phyloP scores from a whole-genome alignment of 2,329 filamentous ascomycete species.

The Hypoxylon sp. region DNA sequence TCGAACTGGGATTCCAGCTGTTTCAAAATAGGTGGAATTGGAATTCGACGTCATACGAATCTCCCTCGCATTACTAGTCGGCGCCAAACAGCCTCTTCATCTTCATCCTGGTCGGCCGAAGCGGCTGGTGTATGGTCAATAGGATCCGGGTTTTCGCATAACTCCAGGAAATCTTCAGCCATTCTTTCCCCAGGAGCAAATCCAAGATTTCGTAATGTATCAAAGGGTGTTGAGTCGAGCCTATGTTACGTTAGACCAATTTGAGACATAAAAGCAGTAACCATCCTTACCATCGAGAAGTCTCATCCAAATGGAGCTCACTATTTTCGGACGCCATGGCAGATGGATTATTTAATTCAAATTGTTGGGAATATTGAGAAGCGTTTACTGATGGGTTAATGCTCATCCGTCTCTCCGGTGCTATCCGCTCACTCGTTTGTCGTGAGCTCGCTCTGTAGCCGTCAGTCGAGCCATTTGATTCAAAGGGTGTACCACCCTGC shows the following conservation, averaged over 20 bases:
- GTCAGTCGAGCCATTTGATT: constrained; percentile 46
- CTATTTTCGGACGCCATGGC: constrained; percentile 25
- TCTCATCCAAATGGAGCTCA: constrained; percentile 46
- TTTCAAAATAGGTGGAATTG: background rate
- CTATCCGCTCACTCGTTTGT: constrained; percentile 32
- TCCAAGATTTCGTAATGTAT: constrained; percentile 55
- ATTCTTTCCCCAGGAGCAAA: constrained; percentile 54
- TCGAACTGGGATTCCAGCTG: background rate
- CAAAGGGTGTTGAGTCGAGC: constrained; percentile 53
- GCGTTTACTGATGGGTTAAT: constrained; percentile 26
- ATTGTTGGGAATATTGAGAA: constrained; percentile 38
- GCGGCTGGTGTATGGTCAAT: constrained; percentile 50
- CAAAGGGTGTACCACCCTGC: constrained; percentile 39
- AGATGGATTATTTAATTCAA: constrained; percentile 25
- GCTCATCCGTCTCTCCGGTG: constrained; percentile 39
- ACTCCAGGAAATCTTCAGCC: constrained; percentile 54
- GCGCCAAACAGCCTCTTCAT: constrained; percentile 55
- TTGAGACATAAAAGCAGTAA: background rate
- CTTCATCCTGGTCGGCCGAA: constrained; percentile 51
- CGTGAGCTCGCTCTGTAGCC: constrained; percentile 41
- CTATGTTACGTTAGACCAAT: constrained; percentile 42
- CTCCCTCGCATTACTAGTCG: constrained; percentile 55
- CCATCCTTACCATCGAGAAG: constrained; percentile 51
- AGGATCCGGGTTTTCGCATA: constrained; percentile 55
- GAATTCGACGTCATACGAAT: constrained; percentile 48